A percentile compares a stretch with the other conserved stretches of the same genome.
Conservation (phyloP, 768 basidiomycete genomes). For the Thelephora ganbajun region DNA sequence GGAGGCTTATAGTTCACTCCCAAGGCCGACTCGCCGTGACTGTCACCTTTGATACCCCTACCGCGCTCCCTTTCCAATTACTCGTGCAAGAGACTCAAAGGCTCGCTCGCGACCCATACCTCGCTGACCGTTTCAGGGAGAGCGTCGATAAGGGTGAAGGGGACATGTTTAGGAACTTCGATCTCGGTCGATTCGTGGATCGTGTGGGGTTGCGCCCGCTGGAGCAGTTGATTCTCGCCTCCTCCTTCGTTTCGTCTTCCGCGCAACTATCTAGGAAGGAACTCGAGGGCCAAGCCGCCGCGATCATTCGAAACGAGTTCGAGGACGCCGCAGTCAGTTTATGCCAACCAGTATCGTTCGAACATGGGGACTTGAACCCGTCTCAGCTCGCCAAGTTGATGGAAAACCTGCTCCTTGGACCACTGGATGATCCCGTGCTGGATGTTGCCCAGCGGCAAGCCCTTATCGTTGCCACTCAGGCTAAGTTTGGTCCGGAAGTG, state of each 20-base stretch:
- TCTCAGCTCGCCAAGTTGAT: conserved; percentile 68
- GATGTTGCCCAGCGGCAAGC: conserved; percentile 64
- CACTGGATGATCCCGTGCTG: conserved; percentile 55
- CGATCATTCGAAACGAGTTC: conserved; percentile 63
- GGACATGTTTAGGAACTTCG: conserved; percentile 70
- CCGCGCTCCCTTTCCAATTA: conserved; percentile 69
- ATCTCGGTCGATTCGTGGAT: conserved; percentile 72
- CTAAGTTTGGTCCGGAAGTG: conserved; percentile 70
- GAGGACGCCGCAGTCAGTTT: conserved; percentile 65
- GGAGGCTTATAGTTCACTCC: conserved; percentile 85
- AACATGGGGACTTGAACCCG: conserved; percentile 65
- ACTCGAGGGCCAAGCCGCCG: conserved; percentile 42
- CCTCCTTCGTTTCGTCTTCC: conserved; percentile 57
- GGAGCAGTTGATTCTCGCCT: conserved; percentile 64
- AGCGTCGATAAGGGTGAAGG: conserved; percentile 83
- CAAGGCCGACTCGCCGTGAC: conserved; percentile 53
- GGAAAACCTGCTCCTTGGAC: conserved; percentile 62
- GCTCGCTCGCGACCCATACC: conserved; percentile 79
- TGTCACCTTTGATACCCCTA: conserved; percentile 60
- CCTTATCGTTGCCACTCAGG: conserved; percentile 58
- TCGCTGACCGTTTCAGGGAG: conserved; percentile 83
- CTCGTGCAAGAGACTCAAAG: conserved; percentile 82
- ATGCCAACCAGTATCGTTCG: conserved; percentile 70
- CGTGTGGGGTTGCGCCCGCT: conserved; percentile 68
- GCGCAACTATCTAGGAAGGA: conserved; percentile 30